Evolutionary conservation across 441 rosid species (phyloP).

Genomic region (Capsella rubella): DNA sequence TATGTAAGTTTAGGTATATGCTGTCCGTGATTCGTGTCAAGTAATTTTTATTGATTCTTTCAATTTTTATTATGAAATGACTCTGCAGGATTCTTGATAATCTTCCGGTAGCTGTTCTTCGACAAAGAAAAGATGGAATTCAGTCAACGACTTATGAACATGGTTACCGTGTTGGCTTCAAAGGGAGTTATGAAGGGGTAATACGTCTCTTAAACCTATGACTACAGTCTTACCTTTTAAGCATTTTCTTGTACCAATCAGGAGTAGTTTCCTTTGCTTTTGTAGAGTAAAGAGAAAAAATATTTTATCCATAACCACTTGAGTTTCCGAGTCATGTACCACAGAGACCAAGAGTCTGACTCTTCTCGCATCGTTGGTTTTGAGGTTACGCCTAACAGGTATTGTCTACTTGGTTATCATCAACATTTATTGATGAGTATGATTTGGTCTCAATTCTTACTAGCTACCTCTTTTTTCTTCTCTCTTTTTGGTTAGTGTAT

Average conservation of each 20-base stretch:
- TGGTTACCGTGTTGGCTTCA: slow-evolving; percentile 93
- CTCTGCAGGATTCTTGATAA: slow-evolving; percentile 87
- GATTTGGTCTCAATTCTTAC: background rate
- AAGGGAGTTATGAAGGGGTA: slow-evolving; percentile 95
- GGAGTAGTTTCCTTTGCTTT: slow-evolving; percentile 37
- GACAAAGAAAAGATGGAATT: slow-evolving; percentile 90
- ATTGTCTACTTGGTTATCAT: slow-evolving; percentile 11
- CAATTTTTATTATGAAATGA: slow-evolving; percentile 21
- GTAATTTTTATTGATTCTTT: background rate
- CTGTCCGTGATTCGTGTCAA: background rate
- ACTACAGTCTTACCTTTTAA: background rate
- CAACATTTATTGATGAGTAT: slow-evolving; percentile 3
- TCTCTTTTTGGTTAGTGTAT: slow-evolving; percentile 56
- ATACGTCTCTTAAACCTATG: slow-evolving; percentile 32
- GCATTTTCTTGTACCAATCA: slow-evolving; percentile 23
- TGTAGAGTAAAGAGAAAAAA: slow-evolving; percentile 93
- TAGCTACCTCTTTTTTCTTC: slow-evolving; percentile 28
- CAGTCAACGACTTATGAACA: slow-evolving; percentile 85
- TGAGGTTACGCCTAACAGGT: slow-evolving; percentile 95
- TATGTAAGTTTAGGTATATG: slow-evolving; percentile 61
- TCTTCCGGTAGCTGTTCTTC: slow-evolving; percentile 95
- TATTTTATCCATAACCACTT: slow-evolving; percentile 91
- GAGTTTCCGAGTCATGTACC: slow-evolving; percentile 94
- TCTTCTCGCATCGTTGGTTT: slow-evolving; percentile 93
- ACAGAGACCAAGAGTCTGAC: slow-evolving; percentile 74